Percentiles rank a stretch among this genome's conserved stretches.
Conservation (phyloP, 2,329 filamentous ascomycete genomes). For the Exserohilum rostratum region DNA sequence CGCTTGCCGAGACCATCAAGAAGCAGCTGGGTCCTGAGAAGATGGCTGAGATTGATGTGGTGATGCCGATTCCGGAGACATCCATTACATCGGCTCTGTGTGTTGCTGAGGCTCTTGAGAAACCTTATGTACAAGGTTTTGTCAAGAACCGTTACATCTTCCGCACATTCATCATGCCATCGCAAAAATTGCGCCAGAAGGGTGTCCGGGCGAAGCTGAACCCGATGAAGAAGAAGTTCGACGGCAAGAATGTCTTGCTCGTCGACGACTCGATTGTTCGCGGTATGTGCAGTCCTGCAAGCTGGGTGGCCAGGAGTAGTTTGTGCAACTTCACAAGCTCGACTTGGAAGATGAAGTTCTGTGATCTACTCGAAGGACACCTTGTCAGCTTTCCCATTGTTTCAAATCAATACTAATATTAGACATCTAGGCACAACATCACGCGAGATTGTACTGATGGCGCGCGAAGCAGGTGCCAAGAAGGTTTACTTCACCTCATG, state of each 20-base stretch:
- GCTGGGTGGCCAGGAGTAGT: too few relatives aligned
- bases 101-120: conserved; percentile 75
- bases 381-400: background rate
- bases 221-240: conserved; percentile 84
- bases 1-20: conserved; percentile 75
- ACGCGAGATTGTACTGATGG: conserved; percentile 81
- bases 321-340: too few relatives aligned
- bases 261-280: conserved; percentile 92
- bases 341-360: too few relatives aligned
- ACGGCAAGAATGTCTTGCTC: conserved; percentile 77
- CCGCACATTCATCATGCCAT: conserved; percentile 86
- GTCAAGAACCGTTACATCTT: conserved; percentile 91
- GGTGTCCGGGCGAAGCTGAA: conserved; percentile 89
- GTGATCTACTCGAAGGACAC: background rate
- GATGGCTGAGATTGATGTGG: conserved; percentile 78
- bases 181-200: conserved; percentile 79
- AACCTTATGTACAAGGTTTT: conserved; percentile 80
- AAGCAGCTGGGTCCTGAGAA: conserved; percentile 70
- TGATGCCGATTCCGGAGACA: conserved; percentile 85
- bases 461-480: conserved; percentile 78
- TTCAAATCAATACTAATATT: background rate
- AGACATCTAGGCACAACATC: conserved; percentile 65
- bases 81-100: conserved; percentile 79
- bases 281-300: conserved; percentile 51
- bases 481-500: conserved; percentile 85